These are phyloP conservation scores for Fonsecaea pedrosoi DNA, from an alignment of 2,329 filamentous ascomycete species.

Conservation along the genomic window DNA sequence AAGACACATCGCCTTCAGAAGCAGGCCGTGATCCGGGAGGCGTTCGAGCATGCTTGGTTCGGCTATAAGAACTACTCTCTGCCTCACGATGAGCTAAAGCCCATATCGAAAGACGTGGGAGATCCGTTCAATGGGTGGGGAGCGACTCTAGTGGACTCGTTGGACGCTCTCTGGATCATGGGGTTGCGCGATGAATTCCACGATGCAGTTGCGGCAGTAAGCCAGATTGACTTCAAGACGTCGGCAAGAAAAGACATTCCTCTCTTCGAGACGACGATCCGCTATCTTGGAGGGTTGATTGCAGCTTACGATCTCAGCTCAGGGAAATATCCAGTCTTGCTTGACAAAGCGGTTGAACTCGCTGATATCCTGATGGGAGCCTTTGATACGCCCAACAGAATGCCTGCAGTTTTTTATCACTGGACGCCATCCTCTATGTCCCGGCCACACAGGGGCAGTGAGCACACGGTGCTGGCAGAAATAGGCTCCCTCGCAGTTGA, in stretches of 20 bases:
- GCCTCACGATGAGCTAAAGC: constrained; percentile 84
- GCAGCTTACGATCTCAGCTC: constrained; percentile 86
- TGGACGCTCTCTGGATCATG: constrained; percentile 90
- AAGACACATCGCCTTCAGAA: constrained; percentile 70
- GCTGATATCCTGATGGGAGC: constrained; percentile 80
- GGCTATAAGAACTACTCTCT: constrained; percentile 82
- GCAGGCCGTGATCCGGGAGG: constrained; percentile 70
- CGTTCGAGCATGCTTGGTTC: constrained; percentile 79
- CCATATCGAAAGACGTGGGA: constrained; percentile 69
- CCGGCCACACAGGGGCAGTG: constrained; percentile 62
- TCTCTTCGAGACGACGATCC: constrained; percentile 91
- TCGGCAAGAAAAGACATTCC: constrained; percentile 73
- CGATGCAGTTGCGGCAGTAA: constrained; percentile 73
- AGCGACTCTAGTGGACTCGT: constrained; percentile 80
- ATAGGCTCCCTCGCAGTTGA: constrained; percentile 82
- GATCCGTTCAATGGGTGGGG: constrained; percentile 94
- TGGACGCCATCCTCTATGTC: constrained; percentile 74
- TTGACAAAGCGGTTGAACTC: constrained; percentile 79
- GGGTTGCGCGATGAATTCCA: constrained; percentile 79
- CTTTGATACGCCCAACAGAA: constrained; percentile 92
- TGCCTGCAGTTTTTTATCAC: constrained; percentile 81
- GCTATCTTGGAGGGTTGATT: constrained; percentile 85
- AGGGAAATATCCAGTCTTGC: constrained; percentile 68
- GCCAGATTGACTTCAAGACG: constrained; percentile 81
- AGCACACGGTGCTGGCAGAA: constrained; percentile 67